Evolutionary conservation across 768 basidiomycete species (phyloP).

Genomic region (Leccinum barrowsii): DNA sequence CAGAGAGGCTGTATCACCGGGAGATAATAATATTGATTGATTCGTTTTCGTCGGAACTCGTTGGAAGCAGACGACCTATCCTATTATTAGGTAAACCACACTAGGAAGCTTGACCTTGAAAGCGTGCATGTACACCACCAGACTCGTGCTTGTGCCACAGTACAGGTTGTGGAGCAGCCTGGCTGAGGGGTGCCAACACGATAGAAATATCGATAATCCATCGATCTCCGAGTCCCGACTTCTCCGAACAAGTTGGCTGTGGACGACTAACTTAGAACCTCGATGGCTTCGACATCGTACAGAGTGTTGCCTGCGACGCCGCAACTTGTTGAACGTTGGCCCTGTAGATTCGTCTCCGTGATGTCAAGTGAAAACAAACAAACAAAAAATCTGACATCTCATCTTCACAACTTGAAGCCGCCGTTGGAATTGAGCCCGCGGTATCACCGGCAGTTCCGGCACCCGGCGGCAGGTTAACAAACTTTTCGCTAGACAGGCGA

Average conservation of each 20-base stretch:
- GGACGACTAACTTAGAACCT: neutral
- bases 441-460: no score
- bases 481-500: neutral
- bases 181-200: neutral
- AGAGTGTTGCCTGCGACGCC: neutral
- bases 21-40: neutral
- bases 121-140: neutral
- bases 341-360: neutral
- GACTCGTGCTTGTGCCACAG: neutral
- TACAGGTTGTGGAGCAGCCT: no score
- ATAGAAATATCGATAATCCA: neutral
- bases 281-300: neutral
- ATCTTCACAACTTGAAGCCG: neutral
- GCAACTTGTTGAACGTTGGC: neutral
- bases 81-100: neutral
- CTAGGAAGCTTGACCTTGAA: neutral
- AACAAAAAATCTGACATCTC: neutral
- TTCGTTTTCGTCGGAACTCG: neutral
- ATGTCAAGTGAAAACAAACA: neutral
- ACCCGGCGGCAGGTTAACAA: neutral
- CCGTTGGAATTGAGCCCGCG: neutral
- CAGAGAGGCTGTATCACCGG: neutral
- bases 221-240: neutral
- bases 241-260: neutral
- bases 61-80: neutral